Conservation (phyloP, 2,329 filamentous ascomycete genomes). For the Botrytis galanthina region DNA sequence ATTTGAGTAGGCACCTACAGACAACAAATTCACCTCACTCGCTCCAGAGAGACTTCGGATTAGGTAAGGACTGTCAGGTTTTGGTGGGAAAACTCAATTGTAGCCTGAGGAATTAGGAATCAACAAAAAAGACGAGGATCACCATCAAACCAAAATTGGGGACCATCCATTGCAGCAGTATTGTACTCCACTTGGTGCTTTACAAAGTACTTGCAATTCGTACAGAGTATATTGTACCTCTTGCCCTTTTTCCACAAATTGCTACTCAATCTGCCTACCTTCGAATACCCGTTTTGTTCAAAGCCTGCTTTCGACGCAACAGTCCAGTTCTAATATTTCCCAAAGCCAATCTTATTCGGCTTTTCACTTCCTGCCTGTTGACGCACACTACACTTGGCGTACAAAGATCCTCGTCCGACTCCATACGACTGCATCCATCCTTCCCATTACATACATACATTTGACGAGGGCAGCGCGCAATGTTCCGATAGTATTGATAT, state of each 20-base stretch:
- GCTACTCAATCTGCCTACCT: background rate
- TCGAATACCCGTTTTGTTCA: background rate
- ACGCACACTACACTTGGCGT: conserved; percentile 14
- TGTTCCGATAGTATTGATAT: conserved; percentile 2
- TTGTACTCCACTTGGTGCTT: conserved; percentile 11
- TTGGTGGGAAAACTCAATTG: background rate
- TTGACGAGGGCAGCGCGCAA: conserved; percentile 5
- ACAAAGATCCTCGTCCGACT: conserved; percentile 11
- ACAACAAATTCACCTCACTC: background rate
- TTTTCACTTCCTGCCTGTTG: background rate
- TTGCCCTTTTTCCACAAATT: background rate
- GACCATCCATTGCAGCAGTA: conserved; percentile 5
- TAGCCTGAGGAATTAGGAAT: conserved; percentile 7
- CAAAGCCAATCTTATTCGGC: conserved; percentile 2
- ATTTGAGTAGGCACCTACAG: background rate
- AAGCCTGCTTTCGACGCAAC: background rate
- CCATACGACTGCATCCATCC: conserved; percentile 2
- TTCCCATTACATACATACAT: background rate
- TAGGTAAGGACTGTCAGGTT: background rate
- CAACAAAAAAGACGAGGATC: conserved; percentile 2
- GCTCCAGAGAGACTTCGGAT: background rate
- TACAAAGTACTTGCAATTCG: conserved; percentile 4
- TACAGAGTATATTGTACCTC: background rate
- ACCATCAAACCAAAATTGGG: background rate
- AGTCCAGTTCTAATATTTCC: background rate